A percentile compares a stretch with the other conserved stretches of the same genome.
These are phyloP conservation scores for Nicotiana attenuata DNA, from an alignment of 257 asterid genomes.

Conservation along the genomic window DNA sequence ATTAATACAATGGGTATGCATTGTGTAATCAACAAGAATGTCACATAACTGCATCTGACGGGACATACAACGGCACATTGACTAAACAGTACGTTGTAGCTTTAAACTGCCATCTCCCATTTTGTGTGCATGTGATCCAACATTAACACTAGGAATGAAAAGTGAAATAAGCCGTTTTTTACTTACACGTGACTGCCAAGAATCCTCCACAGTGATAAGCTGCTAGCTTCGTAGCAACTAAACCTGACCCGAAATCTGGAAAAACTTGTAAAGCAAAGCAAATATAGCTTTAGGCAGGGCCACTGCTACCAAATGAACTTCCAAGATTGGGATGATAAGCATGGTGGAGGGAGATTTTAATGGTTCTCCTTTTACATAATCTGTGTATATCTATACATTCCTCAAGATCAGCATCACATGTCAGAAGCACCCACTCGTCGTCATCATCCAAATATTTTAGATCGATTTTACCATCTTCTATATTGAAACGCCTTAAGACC, in stretches of 20 bases:
- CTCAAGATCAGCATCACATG: slow-evolving; percentile 84
- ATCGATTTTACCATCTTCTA: slow-evolving; percentile 42
- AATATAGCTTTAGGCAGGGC: slow-evolving; percentile 25
- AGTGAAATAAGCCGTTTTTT: slow-evolving; percentile 1
- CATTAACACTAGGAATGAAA: background rate
- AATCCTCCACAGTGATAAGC: background rate
- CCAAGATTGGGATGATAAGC: slow-evolving; percentile 40
- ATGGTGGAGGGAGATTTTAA: slow-evolving; percentile 50
- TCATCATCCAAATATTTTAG: slow-evolving; percentile 76
- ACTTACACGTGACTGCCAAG: background rate
- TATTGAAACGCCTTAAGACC: slow-evolving; percentile 55
- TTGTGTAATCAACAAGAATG: slow-evolving; percentile 1
- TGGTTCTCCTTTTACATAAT: slow-evolving; percentile 42
- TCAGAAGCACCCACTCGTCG: slow-evolving; percentile 73
- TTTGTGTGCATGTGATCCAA: background rate
- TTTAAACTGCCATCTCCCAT: background rate
- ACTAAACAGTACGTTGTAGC: background rate
- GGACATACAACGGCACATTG: background rate
- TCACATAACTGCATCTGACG: background rate
- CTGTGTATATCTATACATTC: slow-evolving; percentile 70
- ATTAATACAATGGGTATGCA: background rate
- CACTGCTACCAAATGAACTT: slow-evolving; percentile 55
- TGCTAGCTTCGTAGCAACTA: background rate
- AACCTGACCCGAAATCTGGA: background rate
- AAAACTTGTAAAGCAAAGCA: background rate